Evolutionary conservation across 139 green algal species (phyloP).

Genomic region (Tetratostichococcus sp.): DNA sequence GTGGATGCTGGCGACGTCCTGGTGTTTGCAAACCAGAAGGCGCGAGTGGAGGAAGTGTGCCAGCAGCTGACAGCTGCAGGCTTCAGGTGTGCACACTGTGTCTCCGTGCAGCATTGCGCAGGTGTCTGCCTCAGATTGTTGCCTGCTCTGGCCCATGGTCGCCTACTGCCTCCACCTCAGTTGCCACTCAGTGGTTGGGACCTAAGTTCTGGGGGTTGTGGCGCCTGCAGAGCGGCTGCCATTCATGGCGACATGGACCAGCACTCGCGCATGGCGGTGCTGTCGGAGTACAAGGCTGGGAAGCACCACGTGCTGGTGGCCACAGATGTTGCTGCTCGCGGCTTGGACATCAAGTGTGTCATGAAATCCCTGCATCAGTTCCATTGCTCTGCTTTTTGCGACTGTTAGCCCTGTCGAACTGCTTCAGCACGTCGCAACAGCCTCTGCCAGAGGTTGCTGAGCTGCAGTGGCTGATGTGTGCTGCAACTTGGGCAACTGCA

Average conservation of each 20-base stretch:
- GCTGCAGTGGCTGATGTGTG: no score
- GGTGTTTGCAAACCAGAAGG: slow-evolving; percentile 80
- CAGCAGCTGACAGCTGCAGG: slow-evolving; percentile 35
- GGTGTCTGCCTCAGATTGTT: no score
- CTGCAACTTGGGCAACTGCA: not conserved
- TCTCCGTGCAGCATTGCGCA: no score
- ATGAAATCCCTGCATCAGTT: no score
- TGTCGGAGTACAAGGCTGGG: slow-evolving; percentile 57
- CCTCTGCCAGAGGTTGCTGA: no score
- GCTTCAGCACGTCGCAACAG: no score
- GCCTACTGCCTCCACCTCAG: no score
- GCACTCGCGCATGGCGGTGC: slow-evolving; percentile 51
- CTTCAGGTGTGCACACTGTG: slow-evolving; percentile 10
- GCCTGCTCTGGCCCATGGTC: no score
- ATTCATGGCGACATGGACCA: slow-evolving; percentile 97
- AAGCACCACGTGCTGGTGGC: slow-evolving; percentile 56
- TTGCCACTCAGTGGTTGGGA: no score
- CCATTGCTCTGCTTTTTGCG: no score
- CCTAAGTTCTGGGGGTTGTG: no score
- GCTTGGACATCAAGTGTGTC: slow-evolving; percentile 65
- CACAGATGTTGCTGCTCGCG: slow-evolving; percentile 76
- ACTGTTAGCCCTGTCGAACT: no score
- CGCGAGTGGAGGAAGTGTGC: slow-evolving; percentile 73
- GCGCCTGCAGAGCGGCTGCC: slow-evolving; percentile 54
- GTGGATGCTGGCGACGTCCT: slow-evolving; percentile 89